Base-by-base conservation (phyloP, 1,284 basidiomycete genomes). In the Apiotrichum veenhuisii region DNA sequence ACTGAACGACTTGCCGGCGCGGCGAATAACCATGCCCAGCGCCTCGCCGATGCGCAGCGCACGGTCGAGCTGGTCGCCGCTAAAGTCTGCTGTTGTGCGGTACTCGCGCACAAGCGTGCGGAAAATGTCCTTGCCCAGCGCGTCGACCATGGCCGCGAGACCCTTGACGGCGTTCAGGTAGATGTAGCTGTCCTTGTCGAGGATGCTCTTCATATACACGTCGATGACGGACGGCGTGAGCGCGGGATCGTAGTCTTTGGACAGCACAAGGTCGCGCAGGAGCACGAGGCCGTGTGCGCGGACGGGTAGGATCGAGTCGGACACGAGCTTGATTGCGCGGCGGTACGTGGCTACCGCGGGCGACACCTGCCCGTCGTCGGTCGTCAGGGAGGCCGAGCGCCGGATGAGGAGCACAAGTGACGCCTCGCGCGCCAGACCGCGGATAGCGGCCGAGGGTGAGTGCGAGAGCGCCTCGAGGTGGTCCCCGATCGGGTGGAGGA, bases 151-250 rank as follows among this genome's bases (percentile, higher is more conserved):
- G 17, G 83, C 86, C 5, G 87, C 83, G 2, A 98, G 80, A 0
- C 93, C 95, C 68, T 94, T 89, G 5, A 96, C 87, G 0, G 91
- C 92, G 69, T 94, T 94, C 55, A 98, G 79, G 73, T 93, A 98
- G 57, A 98, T 86, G 75, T 94, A 98, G 34, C 89, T 92, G 71
- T 98, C 95, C 50, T 94, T 88, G 66, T 97, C 92, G 69, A 92
- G 87, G 4, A 96, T 78, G 0, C 87, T 84, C 66, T 90, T 85
- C 59, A 96, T 76, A 72, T 96, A 94, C 50, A 97, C 87, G 45
- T 90, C 89, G 44, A 94, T 78, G 64, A 97, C 89, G 1, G 86
- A 86, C 1, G 91, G 91, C 5, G 88, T 76, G 17, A 96, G 80
- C 0, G 88, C 86, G 3, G 38, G 41, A 49, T 68, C 60, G 61